A percentile compares a stretch with the other conserved stretches of the same genome.
phyloP scores from a whole-genome alignment of 2,329 filamentous ascomycete genomes.

The Pseudogymnoascus sp. region DNA sequence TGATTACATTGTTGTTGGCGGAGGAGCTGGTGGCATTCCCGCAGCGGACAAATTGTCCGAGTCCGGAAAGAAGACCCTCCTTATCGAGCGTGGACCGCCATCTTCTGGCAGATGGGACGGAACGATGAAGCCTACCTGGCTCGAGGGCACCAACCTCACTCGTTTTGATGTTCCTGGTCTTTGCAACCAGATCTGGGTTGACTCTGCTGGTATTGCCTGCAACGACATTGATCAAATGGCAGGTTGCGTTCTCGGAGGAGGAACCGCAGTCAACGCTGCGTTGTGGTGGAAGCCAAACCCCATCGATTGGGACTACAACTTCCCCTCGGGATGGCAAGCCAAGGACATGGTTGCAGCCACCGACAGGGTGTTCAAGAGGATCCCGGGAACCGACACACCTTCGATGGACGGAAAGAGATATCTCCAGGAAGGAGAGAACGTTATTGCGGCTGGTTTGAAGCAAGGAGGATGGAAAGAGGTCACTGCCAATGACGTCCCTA shows the following conservation, averaged over 20 bases:
- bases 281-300: conserved; percentile 58
- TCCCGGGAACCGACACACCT: conserved; percentile 58
- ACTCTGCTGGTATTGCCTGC: conserved; percentile 28
- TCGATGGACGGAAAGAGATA: conserved; percentile 58
- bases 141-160: conserved; percentile 5
- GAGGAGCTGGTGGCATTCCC: conserved; percentile 10
- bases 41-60: conserved; percentile 11
- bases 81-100: conserved; percentile 10
- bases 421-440: conserved; percentile 54
- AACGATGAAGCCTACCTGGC: background rate
- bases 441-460: conserved; percentile 39
- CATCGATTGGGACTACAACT: conserved; percentile 62
- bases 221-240: conserved; percentile 51
- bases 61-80: conserved; percentile 6
- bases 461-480: conserved; percentile 48
- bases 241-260: conserved; percentile 59
- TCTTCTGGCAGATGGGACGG: conserved; percentile 5
- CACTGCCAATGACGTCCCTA: conserved; percentile 36
- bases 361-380: conserved; percentile 54
- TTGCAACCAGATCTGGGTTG: conserved; percentile 6
- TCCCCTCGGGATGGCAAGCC: conserved; percentile 58
- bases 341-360: conserved; percentile 51
- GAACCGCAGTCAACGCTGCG: conserved; percentile 47
- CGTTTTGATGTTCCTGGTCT: conserved; percentile 9
- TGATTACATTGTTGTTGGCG: conserved; percentile 11